These are phyloP conservation scores for Paralagenidium karlingii DNA, from an alignment of 352 stramenopile species.

Conservation along the genomic window DNA sequence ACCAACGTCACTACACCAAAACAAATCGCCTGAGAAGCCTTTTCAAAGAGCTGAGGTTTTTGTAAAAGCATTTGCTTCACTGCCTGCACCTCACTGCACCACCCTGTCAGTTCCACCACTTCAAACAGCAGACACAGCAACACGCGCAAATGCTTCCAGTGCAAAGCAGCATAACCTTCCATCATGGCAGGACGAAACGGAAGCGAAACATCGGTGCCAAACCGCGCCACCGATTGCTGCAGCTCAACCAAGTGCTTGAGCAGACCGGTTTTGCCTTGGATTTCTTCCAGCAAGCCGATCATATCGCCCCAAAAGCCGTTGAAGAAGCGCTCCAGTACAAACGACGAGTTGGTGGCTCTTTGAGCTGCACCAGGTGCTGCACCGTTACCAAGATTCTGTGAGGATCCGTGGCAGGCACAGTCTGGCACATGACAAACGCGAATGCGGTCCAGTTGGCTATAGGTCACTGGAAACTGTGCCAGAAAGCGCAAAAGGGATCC, in stretches of 20 bases:
- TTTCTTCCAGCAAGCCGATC: conserved; percentile 54
- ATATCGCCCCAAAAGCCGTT: conserved; percentile 60
- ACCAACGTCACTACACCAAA: conserved; percentile 43
- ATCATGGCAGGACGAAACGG: conserved; percentile 43
- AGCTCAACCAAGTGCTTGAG: conserved; percentile 52
- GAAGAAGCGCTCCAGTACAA: no score
- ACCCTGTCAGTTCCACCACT: conserved; percentile 46
- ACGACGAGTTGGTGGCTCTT: no score
- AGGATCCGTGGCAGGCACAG: no score
- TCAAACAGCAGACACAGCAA: conserved; percentile 51
- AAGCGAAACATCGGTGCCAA: conserved; percentile 19
- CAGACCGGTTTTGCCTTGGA: conserved; percentile 38
- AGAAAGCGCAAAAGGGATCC: no score
- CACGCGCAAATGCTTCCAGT: conserved; percentile 53
- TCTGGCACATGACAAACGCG: no score
- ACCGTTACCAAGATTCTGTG: no score
- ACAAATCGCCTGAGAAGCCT: conserved; percentile 43
- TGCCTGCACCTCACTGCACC: conserved; percentile 31
- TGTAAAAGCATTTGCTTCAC: conserved; percentile 32
- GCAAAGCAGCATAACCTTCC: conserved; percentile 47
- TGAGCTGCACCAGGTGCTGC: no score
- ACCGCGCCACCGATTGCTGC: conserved; percentile 18
- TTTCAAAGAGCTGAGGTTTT: conserved; percentile 41
- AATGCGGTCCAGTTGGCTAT: no score
- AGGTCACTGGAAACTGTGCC: no score